phyloP scores from a whole-genome alignment of 768 basidiomycete species.

The Xerocomus spinulosus region DNA sequence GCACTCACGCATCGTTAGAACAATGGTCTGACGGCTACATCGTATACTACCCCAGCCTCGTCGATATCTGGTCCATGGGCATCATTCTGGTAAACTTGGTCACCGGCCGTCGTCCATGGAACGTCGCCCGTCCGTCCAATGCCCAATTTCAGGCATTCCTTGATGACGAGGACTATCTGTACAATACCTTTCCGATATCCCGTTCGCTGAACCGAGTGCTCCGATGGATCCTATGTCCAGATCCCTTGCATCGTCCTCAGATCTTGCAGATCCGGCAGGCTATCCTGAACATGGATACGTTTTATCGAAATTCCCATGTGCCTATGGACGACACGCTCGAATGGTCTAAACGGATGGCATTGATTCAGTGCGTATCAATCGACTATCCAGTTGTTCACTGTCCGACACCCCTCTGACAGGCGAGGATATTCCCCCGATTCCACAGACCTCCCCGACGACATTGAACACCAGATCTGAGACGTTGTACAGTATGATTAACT shows the following conservation, averaged over 20 bases:
- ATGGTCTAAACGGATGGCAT: background rate
- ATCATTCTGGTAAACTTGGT: conserved; percentile 83
- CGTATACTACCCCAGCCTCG: conserved; percentile 30
- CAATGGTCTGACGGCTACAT: conserved; percentile 56
- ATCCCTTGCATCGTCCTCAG: conserved; percentile 12
- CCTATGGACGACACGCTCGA: background rate
- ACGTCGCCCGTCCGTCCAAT: conserved; percentile 7
- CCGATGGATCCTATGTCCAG: conserved; percentile 15
- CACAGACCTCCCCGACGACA: background rate
- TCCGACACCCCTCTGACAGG: background rate
- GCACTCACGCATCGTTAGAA: conserved; percentile 21
- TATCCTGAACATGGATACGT: conserved; percentile 13
- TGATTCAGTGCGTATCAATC: background rate
- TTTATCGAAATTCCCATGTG: conserved; percentile 6
- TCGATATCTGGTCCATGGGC: conserved; percentile 69
- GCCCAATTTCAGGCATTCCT: conserved; percentile 11
- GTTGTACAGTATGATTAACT: background rate
- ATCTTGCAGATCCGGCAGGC: conserved; percentile 17
- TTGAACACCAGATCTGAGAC: background rate
- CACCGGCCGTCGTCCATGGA: conserved; percentile 40
- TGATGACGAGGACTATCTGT: conserved; percentile 15
- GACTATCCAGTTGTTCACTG: too few relatives aligned
- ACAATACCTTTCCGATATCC: conserved; percentile 13
- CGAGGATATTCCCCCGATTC: background rate
- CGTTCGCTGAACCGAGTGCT: conserved; percentile 8